Base-by-base conservation (phyloP, 306 rosid genomes). In the Dalbergia cultrata region DNA sequence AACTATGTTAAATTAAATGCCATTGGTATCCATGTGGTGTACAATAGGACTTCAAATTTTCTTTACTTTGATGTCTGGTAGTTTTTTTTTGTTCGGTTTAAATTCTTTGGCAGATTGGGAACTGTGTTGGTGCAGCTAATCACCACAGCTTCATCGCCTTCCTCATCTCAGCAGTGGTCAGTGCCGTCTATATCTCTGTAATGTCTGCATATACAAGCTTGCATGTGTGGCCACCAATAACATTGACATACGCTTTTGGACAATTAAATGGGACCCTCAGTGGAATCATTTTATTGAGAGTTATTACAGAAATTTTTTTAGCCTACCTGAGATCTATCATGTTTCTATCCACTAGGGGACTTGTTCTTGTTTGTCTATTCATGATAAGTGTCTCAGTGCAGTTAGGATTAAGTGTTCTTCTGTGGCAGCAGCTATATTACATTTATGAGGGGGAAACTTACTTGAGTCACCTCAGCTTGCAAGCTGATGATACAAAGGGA, bases 111-210 rank as follows among this genome's bases (percentile, higher is more conserved):
- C 99, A 95, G 99, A 95, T 95, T 54, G 99, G 99, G 86, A 95
- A 95, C 82, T 95, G 99, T 82, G 98, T 95, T 41, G 99, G 98
- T 35, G 97, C 97, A 18, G 91, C 86, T 75, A 95, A 95, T 79
- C 99, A 93, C 89, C 86, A 80, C 59, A 84, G 77, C 87, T 95
- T 95, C 87, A 82, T 95, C 62, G 74, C 87, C 77, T 95, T 95
- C 89, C 98, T 95, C 76, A 91, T 91, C 70, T 90, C 96, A 35
- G 93, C 97, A 45, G 89, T 93, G 65, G 31, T 76, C 75, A 87
- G 99, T 72, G 86, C 88, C 53, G 34, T 79, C 49, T 95, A 95
- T 61, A 90, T 91, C 72, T 80, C 93, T 22, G 61, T 89, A 84
- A 85, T 95, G 89, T 75, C 96, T 64, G 82, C 66, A 19, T 91